phyloP scores from a whole-genome alignment of 176 grass and related monocot genomes.

The Oryza longistaminata region DNA sequence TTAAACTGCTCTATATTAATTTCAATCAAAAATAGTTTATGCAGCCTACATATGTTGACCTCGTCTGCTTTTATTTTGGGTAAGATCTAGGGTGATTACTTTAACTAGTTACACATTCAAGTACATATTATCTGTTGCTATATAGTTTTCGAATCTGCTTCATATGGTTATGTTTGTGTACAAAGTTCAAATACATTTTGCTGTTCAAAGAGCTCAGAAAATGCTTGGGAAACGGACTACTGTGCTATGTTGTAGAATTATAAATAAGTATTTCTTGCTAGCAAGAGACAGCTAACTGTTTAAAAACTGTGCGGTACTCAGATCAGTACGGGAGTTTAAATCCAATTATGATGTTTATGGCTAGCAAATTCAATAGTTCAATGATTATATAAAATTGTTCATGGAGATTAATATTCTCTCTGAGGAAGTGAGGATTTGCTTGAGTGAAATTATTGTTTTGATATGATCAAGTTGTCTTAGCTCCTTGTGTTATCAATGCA shows the following conservation, averaged over 20 bases:
- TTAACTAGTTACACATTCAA: neutral
- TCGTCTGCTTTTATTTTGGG: neutral
- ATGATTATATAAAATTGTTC: neutral
- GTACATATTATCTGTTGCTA: neutral
- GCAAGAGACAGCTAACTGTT: neutral
- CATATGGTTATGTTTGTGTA: neutral
- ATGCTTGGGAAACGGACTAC: neutral
- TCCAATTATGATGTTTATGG: neutral
- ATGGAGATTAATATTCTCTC: neutral
- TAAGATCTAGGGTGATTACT: neutral
- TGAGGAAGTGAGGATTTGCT: neutral
- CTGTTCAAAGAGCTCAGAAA: neutral
- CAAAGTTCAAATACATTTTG: neutral
- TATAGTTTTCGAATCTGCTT: neutral
- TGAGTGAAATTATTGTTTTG: neutral
- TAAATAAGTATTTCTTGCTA: neutral
- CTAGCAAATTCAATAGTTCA: neutral
- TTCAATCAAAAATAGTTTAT: neutral
- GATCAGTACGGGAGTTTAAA: neutral
- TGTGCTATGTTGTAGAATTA: neutral
- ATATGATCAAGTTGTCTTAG: neutral
- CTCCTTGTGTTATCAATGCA: constrained; percentile 26
- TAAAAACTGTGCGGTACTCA: neutral
- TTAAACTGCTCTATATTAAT: neutral
- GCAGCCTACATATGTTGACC: neutral